phyloP scores from a whole-genome alignment of 2,329 filamentous ascomycete genomes.

The Aschersonia sp. region DNA sequence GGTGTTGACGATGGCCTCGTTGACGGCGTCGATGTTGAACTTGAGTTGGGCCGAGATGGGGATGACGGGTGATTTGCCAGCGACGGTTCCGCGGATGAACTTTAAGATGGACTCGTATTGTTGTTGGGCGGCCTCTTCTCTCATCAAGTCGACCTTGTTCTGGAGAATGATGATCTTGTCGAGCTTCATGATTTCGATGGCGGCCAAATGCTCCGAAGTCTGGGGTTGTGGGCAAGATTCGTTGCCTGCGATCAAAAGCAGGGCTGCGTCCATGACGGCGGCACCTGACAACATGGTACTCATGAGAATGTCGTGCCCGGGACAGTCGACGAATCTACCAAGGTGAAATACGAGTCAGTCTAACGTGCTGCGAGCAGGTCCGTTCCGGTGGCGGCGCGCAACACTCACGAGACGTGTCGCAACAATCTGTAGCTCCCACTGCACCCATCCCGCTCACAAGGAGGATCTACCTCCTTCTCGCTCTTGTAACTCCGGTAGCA shows the following conservation, averaged over 20 bases:
- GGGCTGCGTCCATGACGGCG: conserved; percentile 96
- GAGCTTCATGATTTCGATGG: conserved; percentile 99
- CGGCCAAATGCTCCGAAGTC: conserved; percentile 95
- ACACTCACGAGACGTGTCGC: conserved; percentile 77
- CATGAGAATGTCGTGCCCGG: conserved; percentile 99
- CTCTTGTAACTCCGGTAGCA: conserved; percentile 98
- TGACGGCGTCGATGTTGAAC: conserved; percentile 98
- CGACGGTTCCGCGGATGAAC: conserved; percentile 95
- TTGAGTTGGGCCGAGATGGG: conserved; percentile 96
- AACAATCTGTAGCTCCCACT: conserved; percentile 73
- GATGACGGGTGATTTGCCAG: conserved; percentile 87
- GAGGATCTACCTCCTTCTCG: conserved; percentile 95
- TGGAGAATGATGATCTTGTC: conserved; percentile 99
- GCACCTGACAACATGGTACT: conserved; percentile 99
- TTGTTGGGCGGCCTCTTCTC: conserved; percentile 81
- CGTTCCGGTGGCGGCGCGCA: too few species aligned
- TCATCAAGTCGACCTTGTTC: conserved; percentile 99
- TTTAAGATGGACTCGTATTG: conserved; percentile 97
- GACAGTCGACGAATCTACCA: conserved; percentile 84
- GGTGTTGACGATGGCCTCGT: conserved; percentile 87
- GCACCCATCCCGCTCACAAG: conserved; percentile 89
- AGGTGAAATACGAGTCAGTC: not conserved
- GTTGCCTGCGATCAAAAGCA: conserved; percentile 93
- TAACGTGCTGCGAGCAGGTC: not conserved
- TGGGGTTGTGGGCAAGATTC: conserved; percentile 97